phyloP scores from a whole-genome alignment of 139 green algal genomes.

The Picocystis salinarum region DNA sequence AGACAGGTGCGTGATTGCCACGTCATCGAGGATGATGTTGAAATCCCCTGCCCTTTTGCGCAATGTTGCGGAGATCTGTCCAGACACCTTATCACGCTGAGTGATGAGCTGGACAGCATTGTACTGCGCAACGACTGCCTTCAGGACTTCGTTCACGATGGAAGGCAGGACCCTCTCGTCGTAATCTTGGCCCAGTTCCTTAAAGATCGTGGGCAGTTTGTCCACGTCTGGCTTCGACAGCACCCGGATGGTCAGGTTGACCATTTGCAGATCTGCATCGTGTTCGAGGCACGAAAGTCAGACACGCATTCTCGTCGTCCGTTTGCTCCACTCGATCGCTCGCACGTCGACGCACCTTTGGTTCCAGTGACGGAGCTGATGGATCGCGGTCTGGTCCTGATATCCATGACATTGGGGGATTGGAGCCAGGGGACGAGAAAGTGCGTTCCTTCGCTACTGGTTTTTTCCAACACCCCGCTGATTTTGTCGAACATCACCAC shows the following conservation, averaged over 20 bases:
- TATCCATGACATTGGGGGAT: slow-evolving; percentile 82
- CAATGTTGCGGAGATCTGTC: slow-evolving; percentile 31
- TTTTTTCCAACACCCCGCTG: slow-evolving; percentile 57
- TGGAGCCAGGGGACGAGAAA: slow-evolving; percentile 68
- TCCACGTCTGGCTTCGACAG: slow-evolving; percentile 75
- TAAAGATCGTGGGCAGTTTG: slow-evolving; percentile 67
- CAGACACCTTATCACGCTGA: slow-evolving; percentile 79
- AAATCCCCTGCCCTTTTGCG: slow-evolving; percentile 67
- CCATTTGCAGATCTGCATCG: slow-evolving; percentile 95
- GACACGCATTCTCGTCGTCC: neutral
- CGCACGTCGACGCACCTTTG: slow-evolving; percentile 45
- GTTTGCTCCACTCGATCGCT: neutral
- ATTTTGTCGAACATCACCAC: slow-evolving; percentile 96
- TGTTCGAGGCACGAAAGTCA: too few species aligned
- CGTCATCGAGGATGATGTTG: slow-evolving; percentile 93
- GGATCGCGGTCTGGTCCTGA: slow-evolving; percentile 72
- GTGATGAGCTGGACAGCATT: slow-evolving; percentile 97
- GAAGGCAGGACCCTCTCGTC: slow-evolving; percentile 96
- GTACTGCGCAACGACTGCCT: slow-evolving; percentile 94
- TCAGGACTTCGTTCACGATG: slow-evolving; percentile 97
- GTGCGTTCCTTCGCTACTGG: slow-evolving; percentile 79
- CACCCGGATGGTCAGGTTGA: slow-evolving; percentile 92
- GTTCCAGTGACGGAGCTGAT: slow-evolving; percentile 96
- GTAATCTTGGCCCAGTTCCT: slow-evolving; percentile 81
- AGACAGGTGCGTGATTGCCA: slow-evolving; percentile 94